Evolutionary conservation across 495 filamentous ascomycete genomes (phyloP).

Genomic region (Stereocaulon alpinum): DNA sequence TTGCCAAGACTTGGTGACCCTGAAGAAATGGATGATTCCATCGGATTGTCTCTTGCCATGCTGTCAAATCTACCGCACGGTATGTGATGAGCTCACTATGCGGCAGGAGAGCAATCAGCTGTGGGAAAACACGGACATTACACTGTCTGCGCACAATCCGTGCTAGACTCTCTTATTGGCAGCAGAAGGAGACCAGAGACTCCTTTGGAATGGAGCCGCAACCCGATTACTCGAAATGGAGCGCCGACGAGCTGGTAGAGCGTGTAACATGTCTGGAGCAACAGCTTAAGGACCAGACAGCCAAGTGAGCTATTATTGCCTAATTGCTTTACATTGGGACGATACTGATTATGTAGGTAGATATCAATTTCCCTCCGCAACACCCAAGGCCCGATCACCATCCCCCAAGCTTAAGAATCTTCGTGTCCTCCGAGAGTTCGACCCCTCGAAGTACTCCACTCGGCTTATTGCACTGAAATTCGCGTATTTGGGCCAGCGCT

Average conservation of each 20-base stretch:
- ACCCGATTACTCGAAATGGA: conserved; percentile 50
- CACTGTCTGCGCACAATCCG: not conserved
- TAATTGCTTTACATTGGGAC: not conserved
- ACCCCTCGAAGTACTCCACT: conserved; percentile 71
- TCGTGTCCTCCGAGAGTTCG: conserved; percentile 42
- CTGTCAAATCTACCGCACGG: too few species aligned
- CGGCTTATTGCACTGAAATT: conserved; percentile 84
- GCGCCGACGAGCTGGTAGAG: conserved; percentile 18
- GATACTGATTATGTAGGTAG: conserved; percentile 21
- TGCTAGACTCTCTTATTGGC: not conserved
- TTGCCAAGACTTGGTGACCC: too few species aligned
- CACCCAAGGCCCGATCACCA: conserved; percentile 8
- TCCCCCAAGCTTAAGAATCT: conserved; percentile 9
- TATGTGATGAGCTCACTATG: not conserved
- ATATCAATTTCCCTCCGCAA: not conserved
- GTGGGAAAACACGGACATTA: not conserved
- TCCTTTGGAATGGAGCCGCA: not conserved
- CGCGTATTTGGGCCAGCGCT: conserved; percentile 81
- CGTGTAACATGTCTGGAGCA: conserved; percentile 56
- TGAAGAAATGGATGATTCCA: too few species aligned
- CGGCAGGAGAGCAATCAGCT: not conserved
- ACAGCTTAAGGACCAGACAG: conserved; percentile 41
- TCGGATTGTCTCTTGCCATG: too few species aligned
- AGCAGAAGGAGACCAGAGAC: not conserved
- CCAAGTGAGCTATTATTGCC: conserved; percentile 22